phyloP scores from a whole-genome alignment of 768 basidiomycete genomes.

The Tulasnella sp. region DNA sequence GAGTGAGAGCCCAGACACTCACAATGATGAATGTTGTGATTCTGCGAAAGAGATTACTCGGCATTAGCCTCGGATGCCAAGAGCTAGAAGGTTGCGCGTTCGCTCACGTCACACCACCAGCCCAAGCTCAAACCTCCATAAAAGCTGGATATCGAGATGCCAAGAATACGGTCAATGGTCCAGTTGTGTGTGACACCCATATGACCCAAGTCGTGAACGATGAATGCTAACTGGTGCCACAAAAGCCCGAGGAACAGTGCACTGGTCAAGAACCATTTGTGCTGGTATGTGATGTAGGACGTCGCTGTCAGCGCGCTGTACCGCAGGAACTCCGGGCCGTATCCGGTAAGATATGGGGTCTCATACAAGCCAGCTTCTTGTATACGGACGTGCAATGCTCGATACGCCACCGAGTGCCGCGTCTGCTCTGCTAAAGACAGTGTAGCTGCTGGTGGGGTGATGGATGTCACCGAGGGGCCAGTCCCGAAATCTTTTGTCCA shows the following conservation, averaged over 20 bases:
- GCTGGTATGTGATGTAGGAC: constrained; percentile 50
- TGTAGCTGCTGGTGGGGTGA: constrained; percentile 30
- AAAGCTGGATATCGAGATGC: constrained; percentile 70
- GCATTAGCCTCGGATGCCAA: background rate
- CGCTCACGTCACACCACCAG: constrained; percentile 96
- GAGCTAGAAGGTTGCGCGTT: background rate
- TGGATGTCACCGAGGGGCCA: constrained; percentile 15
- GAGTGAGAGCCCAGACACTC: constrained; percentile 31
- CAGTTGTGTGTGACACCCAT: constrained; percentile 86
- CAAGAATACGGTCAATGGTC: constrained; percentile 65
- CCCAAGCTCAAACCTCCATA: constrained; percentile 89
- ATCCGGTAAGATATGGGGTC: constrained; percentile 73
- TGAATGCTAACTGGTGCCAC: constrained; percentile 94
- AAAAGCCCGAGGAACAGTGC: constrained; percentile 75
- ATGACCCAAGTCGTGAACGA: constrained; percentile 91
- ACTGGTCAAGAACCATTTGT: constrained; percentile 57
- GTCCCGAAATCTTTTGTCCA: constrained; percentile 24
- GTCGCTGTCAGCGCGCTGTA: constrained; percentile 53
- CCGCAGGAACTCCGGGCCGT: constrained; percentile 78
- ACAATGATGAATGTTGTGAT: constrained; percentile 93
- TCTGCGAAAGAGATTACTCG: constrained; percentile 21
- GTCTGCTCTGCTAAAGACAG: constrained; percentile 42
- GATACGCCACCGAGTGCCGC: constrained; percentile 67
- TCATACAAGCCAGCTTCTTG: constrained; percentile 73
- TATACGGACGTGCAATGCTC: constrained; percentile 61